Conservation (phyloP, 2,329 filamentous ascomycete species). For the Colletotrichum noveboracense region DNA sequence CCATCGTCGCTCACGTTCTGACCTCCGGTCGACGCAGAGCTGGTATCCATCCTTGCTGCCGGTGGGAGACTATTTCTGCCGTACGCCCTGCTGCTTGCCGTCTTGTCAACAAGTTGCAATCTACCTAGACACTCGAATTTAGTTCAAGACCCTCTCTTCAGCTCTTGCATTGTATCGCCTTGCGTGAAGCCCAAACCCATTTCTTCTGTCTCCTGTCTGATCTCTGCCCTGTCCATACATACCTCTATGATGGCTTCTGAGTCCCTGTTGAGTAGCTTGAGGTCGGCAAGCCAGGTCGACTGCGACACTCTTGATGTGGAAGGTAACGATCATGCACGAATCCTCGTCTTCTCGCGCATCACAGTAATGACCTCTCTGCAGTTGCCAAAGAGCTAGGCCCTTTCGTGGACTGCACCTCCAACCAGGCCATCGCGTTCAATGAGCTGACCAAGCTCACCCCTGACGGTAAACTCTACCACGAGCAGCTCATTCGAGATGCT, state of each 20-base stretch:
- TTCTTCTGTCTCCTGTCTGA: neutral
- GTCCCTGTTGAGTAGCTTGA: constrained; percentile 16
- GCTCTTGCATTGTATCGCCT: neutral
- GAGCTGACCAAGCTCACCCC: constrained; percentile 31
- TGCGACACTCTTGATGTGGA: constrained; percentile 40
- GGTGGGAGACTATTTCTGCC: neutral
- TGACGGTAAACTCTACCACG: constrained; percentile 29
- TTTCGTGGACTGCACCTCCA: constrained; percentile 42
- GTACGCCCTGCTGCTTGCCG: neutral
- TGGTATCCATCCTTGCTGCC: neutral
- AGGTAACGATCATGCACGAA: constrained; percentile 25
- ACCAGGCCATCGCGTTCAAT: constrained; percentile 39
- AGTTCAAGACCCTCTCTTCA: neutral
- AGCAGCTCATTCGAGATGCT: constrained; percentile 32
- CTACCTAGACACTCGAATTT: neutral
- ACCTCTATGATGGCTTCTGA: neutral
- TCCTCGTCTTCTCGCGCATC: neutral
- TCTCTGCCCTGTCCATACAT: neutral
- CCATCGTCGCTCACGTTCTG: neutral
- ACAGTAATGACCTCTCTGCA: constrained; percentile 20
- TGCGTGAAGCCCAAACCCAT: neutral
- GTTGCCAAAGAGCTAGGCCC: constrained; percentile 35
- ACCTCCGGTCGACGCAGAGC: neutral
- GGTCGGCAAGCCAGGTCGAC: constrained; percentile 30
- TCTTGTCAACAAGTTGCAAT: neutral